Evolutionary conservation across 164 flowering plant species (phyloP), one percentile per base, ranked within the genome.

Genomic region (Stephania yunnanensis): DNA sequence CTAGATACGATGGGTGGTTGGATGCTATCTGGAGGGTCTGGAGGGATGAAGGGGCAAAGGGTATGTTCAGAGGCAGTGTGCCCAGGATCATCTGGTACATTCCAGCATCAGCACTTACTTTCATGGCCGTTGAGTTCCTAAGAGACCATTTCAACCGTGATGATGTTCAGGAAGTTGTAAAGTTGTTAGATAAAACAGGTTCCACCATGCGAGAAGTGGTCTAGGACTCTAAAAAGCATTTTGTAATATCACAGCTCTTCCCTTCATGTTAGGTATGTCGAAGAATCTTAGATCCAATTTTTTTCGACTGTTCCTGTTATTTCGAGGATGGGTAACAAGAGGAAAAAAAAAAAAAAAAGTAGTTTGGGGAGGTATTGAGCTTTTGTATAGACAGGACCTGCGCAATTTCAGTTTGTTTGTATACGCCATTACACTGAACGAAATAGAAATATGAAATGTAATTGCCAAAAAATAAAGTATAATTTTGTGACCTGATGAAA

Each of bases 51-150:
- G 98, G 98, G 50, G 7, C 75, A 1, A 84, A 82, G 73, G 98
- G 98, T 46, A 65, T 94, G 82, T 92, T 94, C 80, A 84, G 86
- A 81, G 98, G 98, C 52, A 91, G 98, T 80, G 77, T 94, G 64
- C 96, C 98, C 29, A 88, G 98, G 82, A 79, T 94, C 67, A 81
- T 89, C 70, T 94, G 98, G 98, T 94, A 94, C 73, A 81, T 94
- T 72, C 98, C 98, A 15, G 98, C 97, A 46, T 92, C 97, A 46
- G 98, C 98, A 58, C 88, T 92, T 10, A 91, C 96, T 12, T 94
- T 94, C 87, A 92, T 94, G 98, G 93, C 91, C 6, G 97, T 94
- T 68, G 98, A 94, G 77, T 91, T 88, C 72, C 91, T 94, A 17
- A 85, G 98, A 81, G 96, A 89, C 9, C 87, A 92, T 64, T 93